Conservation (phyloP, 2,329 filamentous ascomycete genomes). For the Escovopsis weberi region DNA sequence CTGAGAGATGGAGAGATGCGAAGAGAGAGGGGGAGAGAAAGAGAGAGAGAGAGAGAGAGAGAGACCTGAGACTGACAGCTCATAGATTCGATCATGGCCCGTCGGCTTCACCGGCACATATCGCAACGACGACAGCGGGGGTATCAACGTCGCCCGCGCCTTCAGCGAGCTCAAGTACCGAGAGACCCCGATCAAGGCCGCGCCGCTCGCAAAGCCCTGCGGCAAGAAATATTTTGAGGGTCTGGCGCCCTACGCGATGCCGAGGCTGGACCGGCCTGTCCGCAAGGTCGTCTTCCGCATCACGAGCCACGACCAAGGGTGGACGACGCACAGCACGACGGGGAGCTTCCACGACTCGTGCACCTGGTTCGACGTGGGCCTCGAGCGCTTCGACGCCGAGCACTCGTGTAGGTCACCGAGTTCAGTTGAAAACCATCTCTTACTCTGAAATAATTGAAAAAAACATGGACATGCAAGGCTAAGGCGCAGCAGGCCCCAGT, state of each 20-base stretch:
- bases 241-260: constrained; percentile 23
- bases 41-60: too few relatives aligned
- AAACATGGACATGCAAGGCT: neutral
- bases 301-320: constrained; percentile 44
- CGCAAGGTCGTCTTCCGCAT: constrained; percentile 50
- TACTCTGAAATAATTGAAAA: neutral
- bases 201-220: neutral
- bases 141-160: too few relatives aligned
- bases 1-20: too few relatives aligned
- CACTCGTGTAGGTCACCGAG: neutral
- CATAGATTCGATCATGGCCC: constrained; percentile 3
- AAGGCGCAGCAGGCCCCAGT: neutral
- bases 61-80: neutral
- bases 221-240: constrained; percentile 15
- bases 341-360: constrained; percentile 27
- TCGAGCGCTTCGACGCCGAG: constrained; percentile 37
- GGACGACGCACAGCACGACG: constrained; percentile 19
- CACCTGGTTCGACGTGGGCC: constrained; percentile 50
- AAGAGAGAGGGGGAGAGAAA: too few relatives aligned
- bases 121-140: neutral
- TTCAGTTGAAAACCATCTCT: too few relatives aligned
- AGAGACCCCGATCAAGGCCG: neutral
- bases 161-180: neutral
- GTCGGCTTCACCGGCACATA: constrained; percentile 1
- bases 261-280: constrained; percentile 32